phyloP scores from a whole-genome alignment of 2,329 filamentous ascomycete species.

The Ophiosphaerella narmari region DNA sequence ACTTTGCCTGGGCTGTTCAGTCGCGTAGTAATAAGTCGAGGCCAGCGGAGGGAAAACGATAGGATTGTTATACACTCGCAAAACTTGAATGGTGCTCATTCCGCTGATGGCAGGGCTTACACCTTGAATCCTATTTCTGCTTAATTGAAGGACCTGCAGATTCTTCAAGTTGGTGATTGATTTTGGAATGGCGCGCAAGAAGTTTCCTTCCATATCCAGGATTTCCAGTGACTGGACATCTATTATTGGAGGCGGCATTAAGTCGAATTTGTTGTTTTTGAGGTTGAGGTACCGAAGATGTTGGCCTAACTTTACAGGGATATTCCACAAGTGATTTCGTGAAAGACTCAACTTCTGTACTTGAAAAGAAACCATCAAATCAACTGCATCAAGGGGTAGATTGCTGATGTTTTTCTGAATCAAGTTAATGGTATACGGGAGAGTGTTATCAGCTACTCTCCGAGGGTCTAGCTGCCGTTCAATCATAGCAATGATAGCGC shows the following conservation, averaged over 20 bases:
- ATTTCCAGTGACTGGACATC: neutral
- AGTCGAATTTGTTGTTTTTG: slow-evolving; percentile 2
- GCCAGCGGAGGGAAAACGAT: neutral
- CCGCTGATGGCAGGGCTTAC: neutral
- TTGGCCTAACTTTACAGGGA: no score
- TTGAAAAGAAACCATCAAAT: no score
- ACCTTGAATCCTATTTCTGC: neutral
- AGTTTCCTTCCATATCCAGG: slow-evolving; percentile 3
- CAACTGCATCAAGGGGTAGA: no score
- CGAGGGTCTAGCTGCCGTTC: no score
- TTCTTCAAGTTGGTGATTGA: neutral
- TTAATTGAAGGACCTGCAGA: neutral
- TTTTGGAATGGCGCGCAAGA: slow-evolving; percentile 1
- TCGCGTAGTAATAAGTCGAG: no score
- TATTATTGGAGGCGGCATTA: slow-evolving; percentile 1
- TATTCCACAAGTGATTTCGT: no score
- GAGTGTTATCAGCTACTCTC: no score
- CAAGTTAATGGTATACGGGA: no score
- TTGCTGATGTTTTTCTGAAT: no score
- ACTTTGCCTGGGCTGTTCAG: no score
- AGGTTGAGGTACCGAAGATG: neutral
- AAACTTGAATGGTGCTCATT: neutral
- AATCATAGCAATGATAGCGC: no score
- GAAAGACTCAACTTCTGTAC: no score
- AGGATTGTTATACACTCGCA: neutral